phyloP scores from a whole-genome alignment of 148 eudicot genomes.

The Chenopodium quinoa region DNA sequence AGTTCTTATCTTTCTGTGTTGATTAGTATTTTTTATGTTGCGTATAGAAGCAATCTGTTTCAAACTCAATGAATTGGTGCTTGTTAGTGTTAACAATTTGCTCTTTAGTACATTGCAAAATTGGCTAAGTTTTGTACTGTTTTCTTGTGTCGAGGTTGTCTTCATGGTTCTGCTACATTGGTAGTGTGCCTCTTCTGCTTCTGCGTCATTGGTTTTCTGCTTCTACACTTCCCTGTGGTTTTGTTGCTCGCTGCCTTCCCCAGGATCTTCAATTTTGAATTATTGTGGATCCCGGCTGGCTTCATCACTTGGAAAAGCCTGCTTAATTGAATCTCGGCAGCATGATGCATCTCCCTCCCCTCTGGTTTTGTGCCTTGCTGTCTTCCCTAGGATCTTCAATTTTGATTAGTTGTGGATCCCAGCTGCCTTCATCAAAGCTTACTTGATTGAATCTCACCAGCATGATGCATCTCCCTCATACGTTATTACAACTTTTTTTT shows the following conservation, averaged over 20 bases:
- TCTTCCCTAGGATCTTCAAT: slow-evolving; percentile 65
- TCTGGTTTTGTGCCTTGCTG: slow-evolving; percentile 62
- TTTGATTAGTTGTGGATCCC: slow-evolving; percentile 59
- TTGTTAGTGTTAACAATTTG: slow-evolving; percentile 27
- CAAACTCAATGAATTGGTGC: slow-evolving; percentile 25
- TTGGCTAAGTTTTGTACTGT: slow-evolving; percentile 62
- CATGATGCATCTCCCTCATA: slow-evolving; percentile 46
- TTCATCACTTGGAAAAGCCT: slow-evolving; percentile 47
- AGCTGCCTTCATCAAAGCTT: slow-evolving; percentile 55
- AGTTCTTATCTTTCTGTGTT: slow-evolving; percentile 62
- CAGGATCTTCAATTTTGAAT: slow-evolving; percentile 65
- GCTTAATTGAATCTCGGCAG: slow-evolving; percentile 45
- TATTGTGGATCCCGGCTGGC: slow-evolving; percentile 69
- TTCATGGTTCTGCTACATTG: slow-evolving; percentile 75
- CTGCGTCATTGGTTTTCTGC: slow-evolving; percentile 39
- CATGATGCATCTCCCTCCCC: slow-evolving; percentile 44
- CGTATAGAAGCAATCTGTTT: slow-evolving; percentile 27
- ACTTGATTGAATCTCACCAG: slow-evolving; percentile 45
- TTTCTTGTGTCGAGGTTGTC: slow-evolving; percentile 90
- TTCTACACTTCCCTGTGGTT: slow-evolving; percentile 45
- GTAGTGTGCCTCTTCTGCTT: slow-evolving; percentile 65
- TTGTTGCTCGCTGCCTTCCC: slow-evolving; percentile 55
- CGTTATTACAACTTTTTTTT: slow-evolving; percentile 40
- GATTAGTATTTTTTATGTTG: slow-evolving; percentile 28
- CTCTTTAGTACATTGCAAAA: slow-evolving; percentile 21